Conservation (phyloP, 208 protist genomes). For the Tritrichomonas foetus region DNA sequence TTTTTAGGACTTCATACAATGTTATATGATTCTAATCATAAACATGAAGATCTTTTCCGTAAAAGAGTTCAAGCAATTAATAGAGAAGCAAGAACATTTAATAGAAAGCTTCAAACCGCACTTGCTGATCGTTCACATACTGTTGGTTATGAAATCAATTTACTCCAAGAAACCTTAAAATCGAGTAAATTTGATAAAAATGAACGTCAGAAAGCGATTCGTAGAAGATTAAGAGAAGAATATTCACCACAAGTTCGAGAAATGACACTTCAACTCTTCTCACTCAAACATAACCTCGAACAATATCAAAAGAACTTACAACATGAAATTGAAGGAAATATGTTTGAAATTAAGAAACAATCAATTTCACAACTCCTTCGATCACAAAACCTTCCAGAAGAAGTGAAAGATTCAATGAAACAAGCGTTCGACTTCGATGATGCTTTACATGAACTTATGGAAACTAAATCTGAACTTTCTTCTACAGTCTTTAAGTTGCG, state of each 20-base stretch:
- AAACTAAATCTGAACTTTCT: background rate
- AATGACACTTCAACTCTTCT: conserved; percentile 8
- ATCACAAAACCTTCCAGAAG: conserved; percentile 14
- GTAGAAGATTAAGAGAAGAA: background rate
- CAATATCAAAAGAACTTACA: conserved; percentile 28
- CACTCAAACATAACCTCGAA: conserved; percentile 9
- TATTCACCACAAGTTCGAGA: conserved; percentile 2
- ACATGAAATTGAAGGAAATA: conserved; percentile 35
- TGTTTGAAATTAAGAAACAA: conserved; percentile 38
- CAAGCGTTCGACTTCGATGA: conserved; percentile 28
- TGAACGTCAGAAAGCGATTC: background rate
- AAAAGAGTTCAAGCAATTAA: conserved; percentile 20
- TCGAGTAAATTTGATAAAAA: conserved; percentile 7
- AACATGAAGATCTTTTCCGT: conserved; percentile 1
- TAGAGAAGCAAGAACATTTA: background rate
- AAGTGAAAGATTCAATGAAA: conserved; percentile 35
- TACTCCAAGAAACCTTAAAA: conserved; percentile 3
- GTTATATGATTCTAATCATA: background rate
- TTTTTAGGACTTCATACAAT: background rate
- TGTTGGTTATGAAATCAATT: conserved; percentile 28
- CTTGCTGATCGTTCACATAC: conserved; percentile 16
- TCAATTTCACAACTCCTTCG: background rate
- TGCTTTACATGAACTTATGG: background rate
- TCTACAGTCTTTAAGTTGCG: background rate
- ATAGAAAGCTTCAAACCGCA: background rate